Percentiles rank a stretch among this genome's conserved stretches.
phyloP scores from a whole-genome alignment of 176 grass and related monocot species.

The Thalia dealbata region DNA sequence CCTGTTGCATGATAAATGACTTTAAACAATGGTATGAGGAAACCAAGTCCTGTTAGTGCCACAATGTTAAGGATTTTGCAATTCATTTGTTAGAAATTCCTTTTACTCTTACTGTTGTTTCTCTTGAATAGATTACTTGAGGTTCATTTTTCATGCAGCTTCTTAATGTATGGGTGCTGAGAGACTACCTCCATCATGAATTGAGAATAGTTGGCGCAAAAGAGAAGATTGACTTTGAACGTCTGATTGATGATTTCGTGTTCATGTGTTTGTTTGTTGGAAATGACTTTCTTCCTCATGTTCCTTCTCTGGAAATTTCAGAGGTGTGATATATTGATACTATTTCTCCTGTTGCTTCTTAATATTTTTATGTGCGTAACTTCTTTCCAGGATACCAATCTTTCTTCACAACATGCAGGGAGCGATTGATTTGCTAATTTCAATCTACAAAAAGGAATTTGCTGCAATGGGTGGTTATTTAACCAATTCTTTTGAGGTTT shows the following conservation, averaged over 20 bases:
- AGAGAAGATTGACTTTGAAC: slow-evolving; percentile 34
- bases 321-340: slow-evolving; percentile 31
- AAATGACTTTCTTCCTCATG: slow-evolving; percentile 80
- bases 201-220: slow-evolving; percentile 40
- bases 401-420: slow-evolving; percentile 1
- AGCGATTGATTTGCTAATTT: slow-evolving; percentile 24
- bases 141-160: slow-evolving; percentile 36
- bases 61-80: no score
- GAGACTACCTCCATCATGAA: slow-evolving; percentile 68
- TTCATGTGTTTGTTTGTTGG: slow-evolving; percentile 68
- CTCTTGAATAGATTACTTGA: background rate
- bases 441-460: slow-evolving; percentile 23
- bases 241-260: slow-evolving; percentile 70
- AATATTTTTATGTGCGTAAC: background rate
- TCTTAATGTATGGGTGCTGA: slow-evolving; percentile 61
- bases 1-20: no score
- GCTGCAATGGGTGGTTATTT: slow-evolving; percentile 25
- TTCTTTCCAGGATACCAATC: background rate
- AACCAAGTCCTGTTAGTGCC: no score
- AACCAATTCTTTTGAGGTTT: slow-evolving; percentile 25
- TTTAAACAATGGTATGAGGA: no score
- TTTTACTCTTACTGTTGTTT: background rate
- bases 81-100: no score
- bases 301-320: slow-evolving; percentile 56
- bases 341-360: background rate